These are phyloP conservation scores for Penicillium sp. DNA, from an alignment of 2,329 filamentous ascomycete genomes.

Conservation along the genomic window DNA sequence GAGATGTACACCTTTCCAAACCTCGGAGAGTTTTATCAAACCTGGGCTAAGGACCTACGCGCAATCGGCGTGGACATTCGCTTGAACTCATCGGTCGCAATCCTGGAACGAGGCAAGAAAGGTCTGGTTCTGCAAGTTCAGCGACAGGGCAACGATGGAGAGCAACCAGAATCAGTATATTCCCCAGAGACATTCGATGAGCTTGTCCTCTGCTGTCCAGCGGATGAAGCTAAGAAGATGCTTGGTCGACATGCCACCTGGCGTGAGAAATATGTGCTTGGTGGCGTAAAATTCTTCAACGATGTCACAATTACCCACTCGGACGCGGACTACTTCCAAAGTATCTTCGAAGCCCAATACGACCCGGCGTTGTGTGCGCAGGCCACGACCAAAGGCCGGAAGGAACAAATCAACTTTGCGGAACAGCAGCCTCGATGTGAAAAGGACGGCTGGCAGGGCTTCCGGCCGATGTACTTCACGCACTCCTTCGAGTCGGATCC, in stretches of 20 bases:
- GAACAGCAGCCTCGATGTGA: conserved; percentile 40
- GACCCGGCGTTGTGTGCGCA: conserved; percentile 53
- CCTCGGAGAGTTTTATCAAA: conserved; percentile 58
- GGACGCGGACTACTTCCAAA: conserved; percentile 59
- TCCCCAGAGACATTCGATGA: conserved; percentile 58
- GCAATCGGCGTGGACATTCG: conserved; percentile 57
- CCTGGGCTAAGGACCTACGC: conserved; percentile 56
- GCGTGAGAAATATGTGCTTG: conserved; percentile 67
- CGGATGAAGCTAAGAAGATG: conserved; percentile 57
- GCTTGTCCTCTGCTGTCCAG: conserved; percentile 58
- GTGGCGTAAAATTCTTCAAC: conserved; percentile 66
- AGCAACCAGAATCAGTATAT: conserved; percentile 8
- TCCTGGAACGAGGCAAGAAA: conserved; percentile 52
- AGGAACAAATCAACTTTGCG: conserved; percentile 51
- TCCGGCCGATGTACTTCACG: conserved; percentile 64
- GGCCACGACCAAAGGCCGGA: conserved; percentile 44
- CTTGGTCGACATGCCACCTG: conserved; percentile 56
- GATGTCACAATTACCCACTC: conserved; percentile 64
- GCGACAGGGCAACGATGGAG: conserved; percentile 14
- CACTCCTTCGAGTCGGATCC: conserved; percentile 57
- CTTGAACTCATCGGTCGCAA: conserved; percentile 38
- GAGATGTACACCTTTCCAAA: conserved; percentile 64
- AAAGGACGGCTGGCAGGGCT: conserved; percentile 43
- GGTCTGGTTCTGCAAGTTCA: conserved; percentile 51
- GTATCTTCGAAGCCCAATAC: conserved; percentile 59